Percentiles rank a stretch among this genome's conserved stretches.
phyloP scores from a whole-genome alignment of 2,329 filamentous ascomycete species.

The Cladophialophora chaetospira region DNA sequence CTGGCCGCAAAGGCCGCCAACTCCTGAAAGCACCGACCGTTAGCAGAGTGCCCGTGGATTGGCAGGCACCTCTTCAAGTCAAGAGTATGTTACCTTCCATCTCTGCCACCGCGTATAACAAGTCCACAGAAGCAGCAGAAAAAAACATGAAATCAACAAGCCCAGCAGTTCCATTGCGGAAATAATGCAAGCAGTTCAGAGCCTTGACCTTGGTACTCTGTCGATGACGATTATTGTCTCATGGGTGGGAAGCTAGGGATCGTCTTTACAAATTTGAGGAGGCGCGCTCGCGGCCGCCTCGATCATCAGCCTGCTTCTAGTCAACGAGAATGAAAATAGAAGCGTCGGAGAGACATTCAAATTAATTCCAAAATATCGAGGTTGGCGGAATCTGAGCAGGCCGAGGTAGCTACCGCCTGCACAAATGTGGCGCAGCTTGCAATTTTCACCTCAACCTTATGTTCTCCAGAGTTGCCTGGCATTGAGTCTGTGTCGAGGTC shows the following conservation, averaged over 20 bases:
- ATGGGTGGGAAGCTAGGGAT: no score
- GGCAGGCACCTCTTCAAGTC: not conserved
- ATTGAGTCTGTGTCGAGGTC: no score
- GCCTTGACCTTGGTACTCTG: no score
- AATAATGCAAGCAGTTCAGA: not conserved
- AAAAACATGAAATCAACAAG: not conserved
- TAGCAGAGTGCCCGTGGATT: not conserved
- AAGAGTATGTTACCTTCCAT: not conserved
- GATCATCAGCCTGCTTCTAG: not conserved
- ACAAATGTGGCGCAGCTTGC: not conserved
- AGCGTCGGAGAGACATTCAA: no score
- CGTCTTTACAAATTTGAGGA: no score
- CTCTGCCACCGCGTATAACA: not conserved
- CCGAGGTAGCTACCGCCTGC: no score
- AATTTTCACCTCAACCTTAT: no score
- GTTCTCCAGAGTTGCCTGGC: no score
- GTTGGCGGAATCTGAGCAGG: no score
- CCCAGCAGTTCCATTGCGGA: not conserved
- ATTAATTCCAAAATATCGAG: not conserved
- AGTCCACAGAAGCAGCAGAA: not conserved
- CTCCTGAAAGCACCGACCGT: not conserved
- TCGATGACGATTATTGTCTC: no score
- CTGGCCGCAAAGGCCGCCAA: slow-evolving; percentile 8
- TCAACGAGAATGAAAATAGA: no score
- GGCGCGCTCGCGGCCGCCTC: not conserved